Base-by-base conservation (phyloP, 2,329 filamentous ascomycete genomes). In the Mollisiaceae sp. region DNA sequence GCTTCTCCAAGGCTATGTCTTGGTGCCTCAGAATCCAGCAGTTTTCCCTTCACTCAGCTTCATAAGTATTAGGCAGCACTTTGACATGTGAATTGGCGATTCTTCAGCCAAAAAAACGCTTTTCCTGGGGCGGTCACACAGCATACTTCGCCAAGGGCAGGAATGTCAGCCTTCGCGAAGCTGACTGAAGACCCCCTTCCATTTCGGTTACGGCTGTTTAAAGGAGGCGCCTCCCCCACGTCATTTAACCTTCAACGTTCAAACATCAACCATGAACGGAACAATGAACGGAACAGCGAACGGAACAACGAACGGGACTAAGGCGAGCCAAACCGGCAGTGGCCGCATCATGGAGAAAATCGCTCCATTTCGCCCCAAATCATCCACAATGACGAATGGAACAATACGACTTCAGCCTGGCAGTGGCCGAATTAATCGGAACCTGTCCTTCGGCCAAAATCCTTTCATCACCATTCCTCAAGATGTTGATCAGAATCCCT, bases 401-500 rank as follows among this genome's bases (percentile, higher is more conserved):
- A 54, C 27, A 15, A 4, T 35, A 18, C 3, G 32, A 18, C 50
- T 24, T 54, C 55, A 39, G 22, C 24, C 59, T 32, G 67, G 64
- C 24, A 55, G 41, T 22, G 67, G 67, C 18, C 35, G 60, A 5
- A 59, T 67, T 50, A 69, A 69, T 38, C 36, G 47, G 24, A 69
- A 69, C 22, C 32, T 59, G 36, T 63, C 67, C 2, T 69, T 69
- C 35, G 65, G 67, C 45, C 64, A 67, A 12, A 69, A 69, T 39
- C 63, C 63, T 2, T 69, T 65, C 59, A 41, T 69, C n/a, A 59
- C 60, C 9, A 63, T 69, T 18, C 67, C 67, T 8, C 35, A 61
- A 27, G 67, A 69, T 59, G 60, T 67, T 27, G 63, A 68, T 50
- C 43, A 55, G 36, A 64, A 67, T 36, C 81, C 81, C 4, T 67